A percentile compares a stretch with the other conserved stretches of the same genome.
phyloP scores from a whole-genome alignment of 2,329 filamentous ascomycete species.

The Cladosporium phlei region DNA sequence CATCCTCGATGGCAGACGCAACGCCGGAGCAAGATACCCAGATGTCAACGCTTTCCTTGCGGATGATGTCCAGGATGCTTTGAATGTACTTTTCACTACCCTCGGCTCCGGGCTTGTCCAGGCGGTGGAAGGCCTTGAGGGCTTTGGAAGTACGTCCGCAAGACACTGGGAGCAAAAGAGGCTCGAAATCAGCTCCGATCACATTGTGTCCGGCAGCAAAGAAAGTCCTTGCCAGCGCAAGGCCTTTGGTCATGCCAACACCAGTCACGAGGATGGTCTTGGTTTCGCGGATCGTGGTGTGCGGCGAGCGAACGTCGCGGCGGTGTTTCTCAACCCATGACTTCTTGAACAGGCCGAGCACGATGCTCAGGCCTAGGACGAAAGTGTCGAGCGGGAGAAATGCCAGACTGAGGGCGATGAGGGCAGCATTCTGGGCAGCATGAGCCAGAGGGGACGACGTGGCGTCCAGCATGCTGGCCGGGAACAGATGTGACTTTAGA shows the following conservation, averaged over 20 bases:
- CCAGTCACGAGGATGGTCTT: slow-evolving; percentile 67
- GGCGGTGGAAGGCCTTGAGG: slow-evolving; percentile 52
- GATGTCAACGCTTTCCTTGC: slow-evolving; percentile 58
- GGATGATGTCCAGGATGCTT: slow-evolving; percentile 55
- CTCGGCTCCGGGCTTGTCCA: slow-evolving; percentile 33
- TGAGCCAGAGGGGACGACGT: slow-evolving; percentile 36
- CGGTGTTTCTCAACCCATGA: slow-evolving; percentile 25
- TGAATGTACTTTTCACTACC: slow-evolving; percentile 49
- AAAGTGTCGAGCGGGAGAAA: slow-evolving; percentile 49
- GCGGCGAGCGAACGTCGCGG: slow-evolving; percentile 22
- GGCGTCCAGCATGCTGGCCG: slow-evolving; percentile 31
- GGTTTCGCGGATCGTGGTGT: slow-evolving; percentile 36
- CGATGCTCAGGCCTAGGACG: slow-evolving; percentile 39
- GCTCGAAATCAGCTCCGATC: slow-evolving; percentile 63
- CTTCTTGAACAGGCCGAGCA: slow-evolving; percentile 28
- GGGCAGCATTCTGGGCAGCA: slow-evolving; percentile 44
- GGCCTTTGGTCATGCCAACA: slow-evolving; percentile 66
- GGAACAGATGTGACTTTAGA: too few relatives aligned
- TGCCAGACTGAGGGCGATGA: slow-evolving; percentile 41
- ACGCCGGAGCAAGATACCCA: slow-evolving; percentile 74
- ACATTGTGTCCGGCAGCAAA: slow-evolving; percentile 62
- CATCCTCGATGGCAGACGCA: slow-evolving; percentile 61
- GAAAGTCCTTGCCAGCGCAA: slow-evolving; percentile 62
- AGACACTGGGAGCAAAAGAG: slow-evolving; percentile 30
- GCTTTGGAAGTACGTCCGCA: slow-evolving; percentile 56